phyloP scores from a whole-genome alignment of 176 grass and related monocot species.

The Bromus sterilis region DNA sequence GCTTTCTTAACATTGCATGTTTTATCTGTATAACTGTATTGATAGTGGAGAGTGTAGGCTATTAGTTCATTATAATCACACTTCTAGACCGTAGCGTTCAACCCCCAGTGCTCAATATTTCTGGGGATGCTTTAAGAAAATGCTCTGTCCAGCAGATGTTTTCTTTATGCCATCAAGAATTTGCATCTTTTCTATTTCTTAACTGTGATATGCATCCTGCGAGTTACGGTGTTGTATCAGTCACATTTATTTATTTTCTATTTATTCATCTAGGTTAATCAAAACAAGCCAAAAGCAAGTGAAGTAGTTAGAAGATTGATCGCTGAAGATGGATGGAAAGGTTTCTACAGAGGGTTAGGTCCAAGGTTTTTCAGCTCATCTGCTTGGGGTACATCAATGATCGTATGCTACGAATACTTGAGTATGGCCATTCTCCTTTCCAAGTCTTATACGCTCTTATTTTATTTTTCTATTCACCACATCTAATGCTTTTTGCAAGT shows the following conservation, averaged over 20 bases:
- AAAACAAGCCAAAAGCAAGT: constrained; percentile 54
- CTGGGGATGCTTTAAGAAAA: background rate
- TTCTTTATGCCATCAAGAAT: background rate
- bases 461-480: background rate
- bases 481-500: background rate
- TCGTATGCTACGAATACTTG: constrained; percentile 94
- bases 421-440: constrained; percentile 42
- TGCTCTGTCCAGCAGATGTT: background rate
- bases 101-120: background rate
- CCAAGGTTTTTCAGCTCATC: constrained; percentile 97
- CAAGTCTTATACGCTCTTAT: background rate
- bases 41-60: background rate
- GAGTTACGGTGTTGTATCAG: background rate
- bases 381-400: constrained; percentile 96
- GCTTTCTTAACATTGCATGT: background rate
- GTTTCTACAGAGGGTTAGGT: constrained; percentile 90
- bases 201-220: background rate
- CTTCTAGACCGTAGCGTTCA: constrained; percentile 15
- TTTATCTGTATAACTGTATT: background rate
- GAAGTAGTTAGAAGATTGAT: constrained; percentile 84
- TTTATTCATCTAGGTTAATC: constrained; percentile 40
- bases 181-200: background rate
- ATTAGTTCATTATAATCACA: background rate
- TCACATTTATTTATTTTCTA: background rate
- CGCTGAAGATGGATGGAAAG: constrained; percentile 92